These are phyloP conservation scores for Gentiana dahurica DNA, from an alignment of 257 asterid genomes.

Conservation along the genomic window DNA sequence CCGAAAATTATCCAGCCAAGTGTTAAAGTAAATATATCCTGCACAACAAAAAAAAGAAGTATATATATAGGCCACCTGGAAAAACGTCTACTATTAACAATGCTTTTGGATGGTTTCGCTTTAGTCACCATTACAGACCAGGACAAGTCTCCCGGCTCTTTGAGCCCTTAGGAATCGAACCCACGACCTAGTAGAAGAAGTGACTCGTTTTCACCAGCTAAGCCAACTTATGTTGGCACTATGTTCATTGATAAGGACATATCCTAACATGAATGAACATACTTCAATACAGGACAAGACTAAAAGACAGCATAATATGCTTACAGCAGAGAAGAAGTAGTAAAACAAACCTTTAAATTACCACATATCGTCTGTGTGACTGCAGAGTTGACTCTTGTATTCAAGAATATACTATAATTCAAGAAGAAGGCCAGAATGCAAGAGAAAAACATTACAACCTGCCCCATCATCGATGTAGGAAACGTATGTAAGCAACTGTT, in stretches of 20 bases:
- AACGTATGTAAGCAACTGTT: slow-evolving; percentile 5
- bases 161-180: no score
- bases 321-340: slow-evolving; percentile 35
- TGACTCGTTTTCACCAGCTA: no score
- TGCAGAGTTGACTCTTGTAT: slow-evolving; percentile 88
- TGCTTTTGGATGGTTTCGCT: not conserved
- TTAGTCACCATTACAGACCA: not conserved
- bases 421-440: slow-evolving; percentile 80
- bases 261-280: not conserved
- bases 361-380: slow-evolving; percentile 22
- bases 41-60: not conserved
- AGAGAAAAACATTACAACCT: slow-evolving; percentile 61
- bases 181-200: no score
- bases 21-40: slow-evolving; percentile 6
- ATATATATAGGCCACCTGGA: not conserved
- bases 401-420: slow-evolving; percentile 71
- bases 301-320: not conserved
- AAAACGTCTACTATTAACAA: not conserved
- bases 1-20: slow-evolving; percentile 87
- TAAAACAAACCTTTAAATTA: slow-evolving; percentile 12
- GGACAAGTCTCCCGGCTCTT: no score
- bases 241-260: no score
- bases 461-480: slow-evolving; percentile 13
- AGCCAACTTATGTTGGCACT: no score
- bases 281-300: not conserved